Evolutionary conservation across 495 filamentous ascomycete genomes (phyloP).

Genomic region (Xanthoparmelia taractica): DNA sequence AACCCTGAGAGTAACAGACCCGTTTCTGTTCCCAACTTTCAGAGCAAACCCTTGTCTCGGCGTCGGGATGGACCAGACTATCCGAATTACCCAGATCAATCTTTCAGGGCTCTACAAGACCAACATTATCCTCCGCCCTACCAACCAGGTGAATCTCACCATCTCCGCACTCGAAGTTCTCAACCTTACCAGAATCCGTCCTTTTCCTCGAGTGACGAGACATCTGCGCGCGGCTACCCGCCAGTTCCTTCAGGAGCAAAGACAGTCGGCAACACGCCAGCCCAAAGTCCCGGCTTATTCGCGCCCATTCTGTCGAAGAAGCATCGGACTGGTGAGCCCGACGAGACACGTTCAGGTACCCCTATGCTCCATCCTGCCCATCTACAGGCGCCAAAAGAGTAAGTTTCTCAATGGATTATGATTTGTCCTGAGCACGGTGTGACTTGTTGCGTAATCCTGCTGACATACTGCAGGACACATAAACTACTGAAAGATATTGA

Average conservation of each 20-base stretch:
- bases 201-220: slow-evolving; percentile 30
- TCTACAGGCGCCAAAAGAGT: slow-evolving; percentile 56
- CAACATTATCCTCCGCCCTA: slow-evolving; percentile 42
- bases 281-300: slow-evolving; percentile 63
- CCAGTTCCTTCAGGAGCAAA: slow-evolving; percentile 31
- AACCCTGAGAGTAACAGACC: slow-evolving; percentile 20
- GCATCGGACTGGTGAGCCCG: slow-evolving; percentile 37
- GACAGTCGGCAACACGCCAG: slow-evolving; percentile 58
- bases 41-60: slow-evolving; percentile 4
- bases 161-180: slow-evolving; percentile 37
- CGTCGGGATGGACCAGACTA: slow-evolving; percentile 30
- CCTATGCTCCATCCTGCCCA: slow-evolving; percentile 59
- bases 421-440: background rate
- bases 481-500: slow-evolving; percentile 56
- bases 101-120: slow-evolving; percentile 44
- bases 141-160: slow-evolving; percentile 32
- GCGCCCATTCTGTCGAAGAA: slow-evolving; percentile 31
- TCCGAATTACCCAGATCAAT: slow-evolving; percentile 48
- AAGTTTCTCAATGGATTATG: slow-evolving; percentile 18
- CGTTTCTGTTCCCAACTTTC: slow-evolving; percentile 24
- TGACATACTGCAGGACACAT: slow-evolving; percentile 23
- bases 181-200: slow-evolving; percentile 34
- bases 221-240: slow-evolving; percentile 29
- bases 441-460: background rate
- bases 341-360: slow-evolving; percentile 42